Evolutionary conservation across 306 rosid genomes (phyloP).

Genomic region (Sophora flavescens): DNA sequence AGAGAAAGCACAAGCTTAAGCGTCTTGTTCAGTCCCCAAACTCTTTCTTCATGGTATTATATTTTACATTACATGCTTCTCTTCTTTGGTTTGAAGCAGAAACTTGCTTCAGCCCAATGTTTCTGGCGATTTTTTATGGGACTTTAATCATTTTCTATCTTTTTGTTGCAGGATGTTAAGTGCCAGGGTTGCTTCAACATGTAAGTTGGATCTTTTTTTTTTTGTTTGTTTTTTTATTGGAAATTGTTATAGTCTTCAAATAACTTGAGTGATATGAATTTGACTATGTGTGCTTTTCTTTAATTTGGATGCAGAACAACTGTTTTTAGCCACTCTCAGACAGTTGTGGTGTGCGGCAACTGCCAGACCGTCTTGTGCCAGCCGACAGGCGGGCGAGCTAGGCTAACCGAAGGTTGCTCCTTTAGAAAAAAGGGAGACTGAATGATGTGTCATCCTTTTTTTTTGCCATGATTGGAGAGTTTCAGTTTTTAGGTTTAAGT

Average conservation of each 20-base stretch:
- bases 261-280: background rate
- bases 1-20: constrained; percentile 64
- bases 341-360: constrained; percentile 64
- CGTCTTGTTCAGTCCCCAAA: constrained; percentile 64
- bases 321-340: constrained; percentile 65
- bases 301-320: constrained; percentile 55
- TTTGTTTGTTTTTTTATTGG: background rate
- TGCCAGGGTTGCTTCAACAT: constrained; percentile 70
- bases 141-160: no score
- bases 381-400: constrained; percentile 61
- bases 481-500: constrained; percentile 26
- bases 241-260: background rate
- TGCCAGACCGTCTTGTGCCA: constrained; percentile 67
- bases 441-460: constrained; percentile 38
- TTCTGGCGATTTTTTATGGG: background rate
- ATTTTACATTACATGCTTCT: no score
- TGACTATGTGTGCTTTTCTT: background rate
- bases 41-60: constrained; percentile 64
- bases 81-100: background rate
- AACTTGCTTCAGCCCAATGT: background rate
- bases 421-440: constrained; percentile 65
- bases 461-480: constrained; percentile 29
- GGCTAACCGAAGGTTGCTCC: constrained; percentile 67
- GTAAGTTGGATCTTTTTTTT: constrained; percentile 43
- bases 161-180: constrained; percentile 56